phyloP scores from a whole-genome alignment of 78 protist genomes.

The Monocercomonoides exilis region DNA sequence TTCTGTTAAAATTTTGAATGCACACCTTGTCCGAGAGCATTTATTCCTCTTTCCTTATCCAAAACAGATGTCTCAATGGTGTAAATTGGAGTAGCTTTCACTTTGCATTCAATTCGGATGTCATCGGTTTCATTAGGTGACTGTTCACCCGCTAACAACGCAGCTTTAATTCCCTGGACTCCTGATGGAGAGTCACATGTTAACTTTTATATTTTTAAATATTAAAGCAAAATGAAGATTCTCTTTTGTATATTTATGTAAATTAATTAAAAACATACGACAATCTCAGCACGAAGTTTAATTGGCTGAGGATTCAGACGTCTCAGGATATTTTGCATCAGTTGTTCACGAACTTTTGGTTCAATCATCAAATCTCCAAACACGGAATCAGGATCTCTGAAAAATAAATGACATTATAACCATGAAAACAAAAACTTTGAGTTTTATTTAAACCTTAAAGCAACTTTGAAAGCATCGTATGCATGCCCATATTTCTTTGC shows the following conservation, averaged over 20 bases:
- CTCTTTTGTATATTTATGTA: too few species aligned
- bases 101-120: constrained; percentile 35
- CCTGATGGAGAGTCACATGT: constrained; percentile 87
- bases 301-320: constrained; percentile 73
- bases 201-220: constrained; percentile 8
- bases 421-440: neutral
- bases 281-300: constrained; percentile 65
- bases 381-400: constrained; percentile 10
- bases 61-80: constrained; percentile 63
- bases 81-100: constrained; percentile 84
- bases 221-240: neutral
- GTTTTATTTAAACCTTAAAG: neutral
- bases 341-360: constrained; percentile 13
- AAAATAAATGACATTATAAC: neutral
- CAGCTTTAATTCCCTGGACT: constrained; percentile 78
- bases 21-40: too few species aligned
- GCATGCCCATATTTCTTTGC: constrained; percentile 68
- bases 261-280: too few species aligned
- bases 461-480: constrained; percentile 76
- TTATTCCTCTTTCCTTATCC: constrained; percentile 28
- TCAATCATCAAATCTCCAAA: constrained; percentile 36
- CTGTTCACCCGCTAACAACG: constrained; percentile 66
- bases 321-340: constrained; percentile 52
- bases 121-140: constrained; percentile 24
- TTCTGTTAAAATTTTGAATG: too few species aligned